phyloP scores from a whole-genome alignment of 1,284 basidiomycete species.

The Tetrapyrgos nigripes region DNA sequence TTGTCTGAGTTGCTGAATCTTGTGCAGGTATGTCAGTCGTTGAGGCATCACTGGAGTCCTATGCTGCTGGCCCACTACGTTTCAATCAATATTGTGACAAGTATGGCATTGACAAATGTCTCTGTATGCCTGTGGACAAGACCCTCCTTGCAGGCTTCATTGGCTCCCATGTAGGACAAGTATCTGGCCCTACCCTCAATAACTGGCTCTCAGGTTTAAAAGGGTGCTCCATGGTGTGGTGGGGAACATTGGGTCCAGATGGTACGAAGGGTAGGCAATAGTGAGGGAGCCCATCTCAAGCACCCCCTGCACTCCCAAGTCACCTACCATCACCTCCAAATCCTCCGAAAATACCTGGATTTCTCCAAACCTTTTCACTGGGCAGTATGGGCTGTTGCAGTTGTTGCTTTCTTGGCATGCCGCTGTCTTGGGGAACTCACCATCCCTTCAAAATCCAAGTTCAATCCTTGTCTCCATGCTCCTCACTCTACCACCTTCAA shows the following conservation, averaged over 20 bases:
- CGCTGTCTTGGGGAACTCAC: constrained; percentile 28
- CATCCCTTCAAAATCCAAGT: constrained; percentile 7
- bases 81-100: constrained; percentile 33
- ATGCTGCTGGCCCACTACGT: constrained; percentile 26
- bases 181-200: too few relatives aligned
- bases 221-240: too few relatives aligned
- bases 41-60: constrained; percentile 16
- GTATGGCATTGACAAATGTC: constrained; percentile 16
- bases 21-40: neutral
- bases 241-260: constrained; percentile 22
- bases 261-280: constrained; percentile 14
- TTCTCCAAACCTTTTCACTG: constrained; percentile 12
- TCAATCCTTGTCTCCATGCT: constrained; percentile 4
- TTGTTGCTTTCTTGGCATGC: constrained; percentile 23
- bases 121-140: constrained; percentile 26
- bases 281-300: constrained; percentile 12
- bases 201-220: too few relatives aligned
- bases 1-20: neutral
- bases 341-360: constrained; percentile 9
- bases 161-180: neutral
- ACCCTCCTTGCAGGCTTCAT: constrained; percentile 16
- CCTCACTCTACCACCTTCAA: neutral
- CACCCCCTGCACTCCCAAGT: constrained; percentile 11
- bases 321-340: constrained; percentile 12
- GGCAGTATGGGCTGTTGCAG: constrained; percentile 20